Conservation (phyloP, 2,329 filamentous ascomycete genomes). For the Claviceps pazoutovae region DNA sequence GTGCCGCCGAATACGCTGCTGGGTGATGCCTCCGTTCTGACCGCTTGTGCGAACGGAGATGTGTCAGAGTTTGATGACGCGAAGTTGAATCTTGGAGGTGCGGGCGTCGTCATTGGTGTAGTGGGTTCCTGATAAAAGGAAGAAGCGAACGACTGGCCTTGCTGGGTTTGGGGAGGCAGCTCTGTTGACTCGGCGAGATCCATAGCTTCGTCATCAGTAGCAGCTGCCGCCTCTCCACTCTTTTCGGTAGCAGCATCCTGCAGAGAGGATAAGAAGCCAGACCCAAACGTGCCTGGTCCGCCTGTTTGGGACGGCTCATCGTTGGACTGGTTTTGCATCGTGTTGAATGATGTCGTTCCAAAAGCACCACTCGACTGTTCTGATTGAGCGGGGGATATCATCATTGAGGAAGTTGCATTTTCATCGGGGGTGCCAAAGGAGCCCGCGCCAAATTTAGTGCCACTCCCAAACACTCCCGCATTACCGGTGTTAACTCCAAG, state of each 20-base stretch:
- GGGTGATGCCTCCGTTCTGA: slow-evolving; percentile 13
- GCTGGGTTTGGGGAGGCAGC: slow-evolving; percentile 23
- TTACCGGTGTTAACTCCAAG: slow-evolving; percentile 23
- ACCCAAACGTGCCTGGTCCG: slow-evolving; percentile 42
- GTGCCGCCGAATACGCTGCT: slow-evolving; percentile 17
- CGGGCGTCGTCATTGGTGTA: slow-evolving; percentile 39
- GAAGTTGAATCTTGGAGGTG: slow-evolving; percentile 31
- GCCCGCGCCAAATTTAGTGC: slow-evolving; percentile 22
- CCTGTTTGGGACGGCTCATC: slow-evolving; percentile 29
- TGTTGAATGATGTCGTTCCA: slow-evolving; percentile 48
- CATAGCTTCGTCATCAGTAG: slow-evolving; percentile 40
- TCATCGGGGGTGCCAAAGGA: slow-evolving; percentile 17
- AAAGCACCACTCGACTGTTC: slow-evolving; percentile 23
- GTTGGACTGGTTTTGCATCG: slow-evolving; percentile 44
- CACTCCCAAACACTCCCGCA: slow-evolving; percentile 23
- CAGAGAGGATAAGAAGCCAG: slow-evolving; percentile 27
- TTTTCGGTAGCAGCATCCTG: slow-evolving; percentile 28
- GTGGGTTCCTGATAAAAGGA: slow-evolving; percentile 21
- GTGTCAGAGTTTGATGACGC: slow-evolving; percentile 19
- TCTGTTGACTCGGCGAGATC: slow-evolving; percentile 21
- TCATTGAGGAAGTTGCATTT: slow-evolving; percentile 10
- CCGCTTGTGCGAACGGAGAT: slow-evolving; percentile 22
- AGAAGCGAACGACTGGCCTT: slow-evolving; percentile 18
- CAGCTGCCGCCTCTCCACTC: slow-evolving; percentile 18
- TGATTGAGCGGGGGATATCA: slow-evolving; percentile 15